Base-by-base conservation (phyloP, 768 basidiomycete genomes). In the Russula sp. region DNA sequence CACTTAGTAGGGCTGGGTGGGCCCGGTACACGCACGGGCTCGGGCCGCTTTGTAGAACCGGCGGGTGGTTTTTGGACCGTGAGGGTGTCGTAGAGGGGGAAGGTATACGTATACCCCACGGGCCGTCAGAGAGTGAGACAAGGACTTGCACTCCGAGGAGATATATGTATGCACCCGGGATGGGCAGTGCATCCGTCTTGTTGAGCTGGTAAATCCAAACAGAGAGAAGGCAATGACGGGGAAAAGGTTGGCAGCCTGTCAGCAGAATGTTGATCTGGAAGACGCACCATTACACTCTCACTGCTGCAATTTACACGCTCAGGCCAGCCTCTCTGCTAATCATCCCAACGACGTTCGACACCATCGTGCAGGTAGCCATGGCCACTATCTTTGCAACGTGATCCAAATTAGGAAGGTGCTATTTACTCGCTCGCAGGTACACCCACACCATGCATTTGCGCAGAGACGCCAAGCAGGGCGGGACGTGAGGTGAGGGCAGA, bases 121-220 rank as follows among this genome's bases (percentile, higher is more conserved):
- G 87, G 1, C 93, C 94, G 69, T 94, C 92, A 64, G 89, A 92
- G 2, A 99, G 77, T 0, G 91, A 87, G 32, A 89, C 82, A 10
- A 98, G 80, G 70, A 89, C 94, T 70, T 98, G 94, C 0, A 97
- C 83, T n/a, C n/a, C n/a, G n/a, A 99, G 83, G 9, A 99, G 87
- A 72, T 95, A 96, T 66, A 96, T 83, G 73, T 99, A 98, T 3
- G 90, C 82, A 63, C 98, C 96, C 0, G 96, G 96, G 59, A 98
- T 94, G 0, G 85, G 80, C 0, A 96, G 97, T 0, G 94, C 86
- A 69, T 99, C 96, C 0, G 93, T 89, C 74, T 99, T 99, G 78
- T 98, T 96, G 13, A 98, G 84, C 74, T 98, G 96, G 73, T 99
- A 96, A 69, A 99, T 98, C 73, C 95, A 96, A 44, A 24, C 26